Evolutionary conservation across 2,329 filamentous ascomycete species (phyloP).

Genomic region (Colletotrichum liaoningense): DNA sequence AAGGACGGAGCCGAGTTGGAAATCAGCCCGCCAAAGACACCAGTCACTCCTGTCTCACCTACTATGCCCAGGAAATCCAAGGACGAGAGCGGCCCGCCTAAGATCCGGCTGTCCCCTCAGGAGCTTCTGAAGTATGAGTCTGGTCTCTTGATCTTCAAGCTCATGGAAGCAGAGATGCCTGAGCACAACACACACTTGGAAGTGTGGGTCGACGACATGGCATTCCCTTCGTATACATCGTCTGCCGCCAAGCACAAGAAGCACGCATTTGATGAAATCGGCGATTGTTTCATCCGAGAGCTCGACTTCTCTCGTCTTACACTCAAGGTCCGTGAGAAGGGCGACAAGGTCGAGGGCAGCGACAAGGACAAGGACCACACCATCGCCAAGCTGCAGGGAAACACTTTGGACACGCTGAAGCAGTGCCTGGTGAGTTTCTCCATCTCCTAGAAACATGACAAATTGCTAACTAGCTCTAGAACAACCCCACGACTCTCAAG

Average conservation of each 20-base stretch:
- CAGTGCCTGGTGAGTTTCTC: conserved; percentile 77
- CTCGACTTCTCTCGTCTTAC: conserved; percentile 97
- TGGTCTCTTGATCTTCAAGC: conserved; percentile 92
- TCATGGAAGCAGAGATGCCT: conserved; percentile 89
- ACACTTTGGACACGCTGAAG: conserved; percentile 88
- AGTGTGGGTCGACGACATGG: conserved; percentile 93
- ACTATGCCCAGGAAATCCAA: conserved; percentile 62
- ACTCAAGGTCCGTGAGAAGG: conserved; percentile 84
- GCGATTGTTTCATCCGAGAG: conserved; percentile 95
- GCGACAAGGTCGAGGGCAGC: conserved; percentile 72
- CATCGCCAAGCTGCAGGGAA: conserved; percentile 84
- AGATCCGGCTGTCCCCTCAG: conserved; percentile 81
- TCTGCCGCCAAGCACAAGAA: conserved; percentile 77
- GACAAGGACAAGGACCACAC: conserved; percentile 79
- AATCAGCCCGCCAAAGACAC: conserved; percentile 50
- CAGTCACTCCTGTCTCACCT: conserved; percentile 57
- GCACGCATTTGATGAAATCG: conserved; percentile 88
- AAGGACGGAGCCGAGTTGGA: conserved; percentile 38
- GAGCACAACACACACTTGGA: conserved; percentile 83
- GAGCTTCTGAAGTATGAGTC: conserved; percentile 89
- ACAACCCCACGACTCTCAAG: conserved; percentile 87
- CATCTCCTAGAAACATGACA: background rate
- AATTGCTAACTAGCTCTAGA: conserved; percentile 58
- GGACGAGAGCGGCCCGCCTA: conserved; percentile 70
- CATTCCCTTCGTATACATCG: conserved; percentile 89